Conservation (phyloP, 169 alveolate species). For the Plasmodium gonderi region DNA sequence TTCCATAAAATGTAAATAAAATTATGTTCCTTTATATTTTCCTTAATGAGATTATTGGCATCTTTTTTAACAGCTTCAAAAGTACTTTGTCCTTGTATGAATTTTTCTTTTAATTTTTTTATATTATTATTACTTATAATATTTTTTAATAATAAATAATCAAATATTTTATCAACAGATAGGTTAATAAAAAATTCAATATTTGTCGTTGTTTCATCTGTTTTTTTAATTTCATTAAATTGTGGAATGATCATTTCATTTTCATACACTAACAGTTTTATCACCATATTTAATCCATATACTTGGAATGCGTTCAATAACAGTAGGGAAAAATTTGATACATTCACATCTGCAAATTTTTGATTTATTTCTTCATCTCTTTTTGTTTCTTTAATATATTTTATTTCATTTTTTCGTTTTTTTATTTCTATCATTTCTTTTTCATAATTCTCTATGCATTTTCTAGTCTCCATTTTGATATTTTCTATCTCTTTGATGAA, state of each 20-base stretch:
- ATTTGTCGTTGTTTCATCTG: slow-evolving; percentile 12
- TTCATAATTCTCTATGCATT: slow-evolving; percentile 48
- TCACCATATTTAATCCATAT: slow-evolving; percentile 37
- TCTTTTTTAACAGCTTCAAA: slow-evolving; percentile 32
- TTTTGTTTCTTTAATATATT: slow-evolving; percentile 33
- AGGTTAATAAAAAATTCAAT: slow-evolving; percentile 53
- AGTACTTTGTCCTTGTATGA: slow-evolving; percentile 46
- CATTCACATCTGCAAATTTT: slow-evolving; percentile 20
- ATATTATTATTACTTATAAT: slow-evolving; percentile 13
- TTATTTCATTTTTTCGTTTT: slow-evolving; percentile 54
- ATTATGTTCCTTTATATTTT: slow-evolving; percentile 47
- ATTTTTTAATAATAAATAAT: slow-evolving; percentile 27
- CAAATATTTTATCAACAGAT: slow-evolving; percentile 56
- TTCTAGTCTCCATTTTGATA: slow-evolving; percentile 21
- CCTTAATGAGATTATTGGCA: slow-evolving; percentile 8
- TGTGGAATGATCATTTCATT: slow-evolving; percentile 22
- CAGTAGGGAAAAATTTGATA: neutral
- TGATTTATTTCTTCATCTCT: slow-evolving; percentile 43
- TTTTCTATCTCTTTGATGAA: slow-evolving; percentile 40
- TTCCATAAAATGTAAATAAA: slow-evolving; percentile 35
- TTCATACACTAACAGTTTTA: slow-evolving; percentile 41
- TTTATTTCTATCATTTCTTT: slow-evolving; percentile 58
- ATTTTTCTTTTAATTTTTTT: slow-evolving; percentile 55
- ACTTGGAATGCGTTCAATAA: slow-evolving; percentile 24
- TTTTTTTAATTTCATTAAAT: neutral